Evolutionary conservation across 345 rosid genomes (phyloP).

Genomic region (Salix udensis): DNA sequence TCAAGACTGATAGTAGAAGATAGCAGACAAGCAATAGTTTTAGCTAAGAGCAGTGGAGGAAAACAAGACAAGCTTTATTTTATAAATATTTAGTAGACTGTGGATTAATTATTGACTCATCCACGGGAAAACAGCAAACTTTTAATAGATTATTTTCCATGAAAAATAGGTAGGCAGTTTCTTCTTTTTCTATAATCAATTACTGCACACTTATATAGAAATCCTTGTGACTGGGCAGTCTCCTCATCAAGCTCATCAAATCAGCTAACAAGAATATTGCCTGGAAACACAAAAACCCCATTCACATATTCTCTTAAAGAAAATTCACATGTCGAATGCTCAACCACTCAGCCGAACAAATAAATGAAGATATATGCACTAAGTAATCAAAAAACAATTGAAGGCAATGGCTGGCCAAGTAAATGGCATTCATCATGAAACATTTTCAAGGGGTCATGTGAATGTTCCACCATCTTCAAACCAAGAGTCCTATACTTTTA

Average conservation of each 20-base stretch:
- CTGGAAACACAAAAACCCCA: no score
- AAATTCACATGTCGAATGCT: neutral
- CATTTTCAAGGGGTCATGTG: neutral
- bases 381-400: neutral
- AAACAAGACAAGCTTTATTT: neutral
- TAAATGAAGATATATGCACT: neutral
- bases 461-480: neutral
- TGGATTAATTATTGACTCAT: neutral
- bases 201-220: no score
- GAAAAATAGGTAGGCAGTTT: no score
- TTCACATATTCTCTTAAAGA: neutral
- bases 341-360: neutral
- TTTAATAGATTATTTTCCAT: no score
- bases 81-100: neutral
- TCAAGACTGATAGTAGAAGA: neutral
- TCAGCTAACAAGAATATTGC: neutral
- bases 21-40: neutral
- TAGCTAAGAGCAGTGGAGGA: neutral
- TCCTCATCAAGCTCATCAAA: no score
- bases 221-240: no score
- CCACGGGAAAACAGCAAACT: no score
- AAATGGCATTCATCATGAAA: neutral
- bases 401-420: neutral
- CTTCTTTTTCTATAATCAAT: no score
- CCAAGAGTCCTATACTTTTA: neutral